Conservation (phyloP, 768 basidiomycete species). For the Russula sp. region DNA sequence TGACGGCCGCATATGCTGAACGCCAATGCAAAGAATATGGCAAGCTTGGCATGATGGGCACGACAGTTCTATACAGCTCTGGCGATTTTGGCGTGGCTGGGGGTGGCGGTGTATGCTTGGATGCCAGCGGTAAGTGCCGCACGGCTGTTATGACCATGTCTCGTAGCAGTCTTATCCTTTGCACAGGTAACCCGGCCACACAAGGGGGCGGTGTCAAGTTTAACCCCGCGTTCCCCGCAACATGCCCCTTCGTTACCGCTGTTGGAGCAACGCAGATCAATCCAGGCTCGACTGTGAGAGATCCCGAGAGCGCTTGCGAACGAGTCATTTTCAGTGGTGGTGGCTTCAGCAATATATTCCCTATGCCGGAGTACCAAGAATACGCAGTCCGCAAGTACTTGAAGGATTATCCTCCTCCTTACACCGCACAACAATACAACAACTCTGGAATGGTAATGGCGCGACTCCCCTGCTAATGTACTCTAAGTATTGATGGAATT, state of each 20-base stretch:
- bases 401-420: conserved; percentile 32
- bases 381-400: conserved; percentile 30
- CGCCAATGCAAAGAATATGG: conserved; percentile 44
- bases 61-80: conserved; percentile 40
- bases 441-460: conserved; percentile 29
- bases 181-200: no score
- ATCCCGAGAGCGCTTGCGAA: conserved; percentile 37
- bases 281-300: conserved; percentile 29
- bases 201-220: conserved; percentile 27
- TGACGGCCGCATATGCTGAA: conserved; percentile 33
- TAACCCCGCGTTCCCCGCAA: conserved; percentile 39
- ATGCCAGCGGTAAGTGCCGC: conserved; percentile 26
- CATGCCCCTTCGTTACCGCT: conserved; percentile 38
- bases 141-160: neutral
- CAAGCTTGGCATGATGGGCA: conserved; percentile 39
- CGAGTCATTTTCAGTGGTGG: conserved; percentile 37
- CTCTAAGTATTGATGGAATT: neutral
- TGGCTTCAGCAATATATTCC: conserved; percentile 39
- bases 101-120: conserved; percentile 30
- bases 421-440: conserved; percentile 32
- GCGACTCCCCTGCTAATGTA: neutral
- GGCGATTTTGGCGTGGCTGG: conserved; percentile 45
- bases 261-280: conserved; percentile 37
- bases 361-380: conserved; percentile 34
- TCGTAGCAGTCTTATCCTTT: neutral